Percentiles rank a stretch among this genome's conserved stretches.
These are phyloP conservation scores for Penicillium steckii DNA, from an alignment of 495 filamentous ascomycete species.

Conservation along the genomic window DNA sequence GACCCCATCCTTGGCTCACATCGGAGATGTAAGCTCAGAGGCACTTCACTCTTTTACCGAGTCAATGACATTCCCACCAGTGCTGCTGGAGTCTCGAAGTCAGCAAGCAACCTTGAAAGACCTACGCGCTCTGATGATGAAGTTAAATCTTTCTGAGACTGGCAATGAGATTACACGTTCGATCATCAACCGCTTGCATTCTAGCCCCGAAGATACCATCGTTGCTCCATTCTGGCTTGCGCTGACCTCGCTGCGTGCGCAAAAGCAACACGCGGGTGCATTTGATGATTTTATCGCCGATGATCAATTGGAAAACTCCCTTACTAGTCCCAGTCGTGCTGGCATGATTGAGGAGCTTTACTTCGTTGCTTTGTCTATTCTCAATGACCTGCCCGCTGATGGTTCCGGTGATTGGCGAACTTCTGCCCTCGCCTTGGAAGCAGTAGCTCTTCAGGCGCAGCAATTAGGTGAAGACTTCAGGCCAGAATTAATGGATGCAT, in stretches of 20 bases:
- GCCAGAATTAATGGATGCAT: slow-evolving; percentile 81
- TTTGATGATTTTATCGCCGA: slow-evolving; percentile 65
- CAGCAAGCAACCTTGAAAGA: slow-evolving; percentile 58
- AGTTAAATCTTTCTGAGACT: slow-evolving; percentile 40
- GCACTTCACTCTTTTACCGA: slow-evolving; percentile 21
- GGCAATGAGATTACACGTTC: slow-evolving; percentile 49
- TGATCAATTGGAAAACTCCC: slow-evolving; percentile 35
- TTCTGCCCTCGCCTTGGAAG: slow-evolving; percentile 70
- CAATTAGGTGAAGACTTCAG: slow-evolving; percentile 69
- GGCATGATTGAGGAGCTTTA: slow-evolving; percentile 76
- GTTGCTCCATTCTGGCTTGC: slow-evolving; percentile 82
- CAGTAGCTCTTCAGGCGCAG: slow-evolving; percentile 67
- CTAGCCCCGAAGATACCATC: slow-evolving; percentile 51
- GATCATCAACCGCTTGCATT: slow-evolving; percentile 58
- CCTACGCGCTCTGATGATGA: slow-evolving; percentile 45
- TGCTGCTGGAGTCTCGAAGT: slow-evolving; percentile 57
- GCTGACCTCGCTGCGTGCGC: slow-evolving; percentile 63
- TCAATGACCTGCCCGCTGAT: slow-evolving; percentile 52
- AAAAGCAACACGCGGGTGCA: slow-evolving; percentile 42
- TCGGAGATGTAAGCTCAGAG: slow-evolving; percentile 21
- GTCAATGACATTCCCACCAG: slow-evolving; percentile 46
- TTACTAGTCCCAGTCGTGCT: slow-evolving; percentile 43
- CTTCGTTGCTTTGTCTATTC: slow-evolving; percentile 64
- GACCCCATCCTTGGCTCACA: slow-evolving; percentile 19
- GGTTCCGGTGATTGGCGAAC: slow-evolving; percentile 65